Base-by-base conservation (phyloP, 441 rosid species). In the Pelargonium citronellum region DNA sequence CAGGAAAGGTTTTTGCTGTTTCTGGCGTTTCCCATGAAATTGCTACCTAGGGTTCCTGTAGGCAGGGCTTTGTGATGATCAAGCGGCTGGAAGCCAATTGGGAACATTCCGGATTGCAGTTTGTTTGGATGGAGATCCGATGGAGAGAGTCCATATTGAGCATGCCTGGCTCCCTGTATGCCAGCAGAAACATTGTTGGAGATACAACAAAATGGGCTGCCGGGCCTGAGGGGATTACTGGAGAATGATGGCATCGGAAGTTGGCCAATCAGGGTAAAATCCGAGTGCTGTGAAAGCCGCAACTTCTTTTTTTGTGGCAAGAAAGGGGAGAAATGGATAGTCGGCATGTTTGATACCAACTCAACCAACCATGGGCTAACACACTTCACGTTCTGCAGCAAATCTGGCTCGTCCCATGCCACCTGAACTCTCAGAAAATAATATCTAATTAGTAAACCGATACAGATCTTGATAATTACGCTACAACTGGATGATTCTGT, bases 101-200 rank as follows among this genome's bases (percentile, higher is more conserved):
- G 71, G 78, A 86, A 85, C 79, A 85, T 80, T 66, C 91, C 85
- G 44, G 80, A 75, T 78, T 88, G 83, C 68, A 87, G 87, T 80
- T 77, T 84, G 84, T 78, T 73, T 75, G 79, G 84, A 82, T 78
- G 90, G 81, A 83, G 84, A 77, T 88, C 92, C 55, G 93, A 77
- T 71, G 87, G 78, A 80, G 92, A 79, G 80, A 82, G 68, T 80
- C 88, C 95, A 74, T 81, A 86, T 69, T 86, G 92, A 75, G 91
- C 85, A 83, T 95, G 99, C 99, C 99, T 95, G 99, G 97, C 96
- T 95, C 97, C 99, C 99, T 95, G 99, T 95, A 95, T 89, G 88
- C 99, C 92, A 83, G 88, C 91, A 86, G 99, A 91, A 87, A 86
- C 82, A 71, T 82, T 89, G 70, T 89, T 89, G 2, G 88, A 82